Evolutionary conservation across 2,329 filamentous ascomycete genomes (phyloP).

Genomic region (Fusarium sp.): DNA sequence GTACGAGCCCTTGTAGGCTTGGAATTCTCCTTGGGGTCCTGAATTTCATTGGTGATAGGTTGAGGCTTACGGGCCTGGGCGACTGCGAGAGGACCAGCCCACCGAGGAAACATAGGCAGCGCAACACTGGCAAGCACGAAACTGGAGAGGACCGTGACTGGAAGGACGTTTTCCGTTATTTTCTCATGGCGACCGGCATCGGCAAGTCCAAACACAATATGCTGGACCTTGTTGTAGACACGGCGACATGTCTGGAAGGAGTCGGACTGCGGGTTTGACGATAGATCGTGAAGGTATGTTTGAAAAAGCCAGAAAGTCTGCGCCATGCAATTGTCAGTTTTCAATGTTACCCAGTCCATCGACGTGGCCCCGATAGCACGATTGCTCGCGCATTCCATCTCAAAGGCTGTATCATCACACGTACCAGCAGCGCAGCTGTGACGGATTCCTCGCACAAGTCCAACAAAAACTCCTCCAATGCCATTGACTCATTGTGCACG

Average conservation of each 20-base stretch:
- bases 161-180: conserved; percentile 85
- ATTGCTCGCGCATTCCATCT: conserved; percentile 27
- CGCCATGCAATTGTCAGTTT: conserved; percentile 37
- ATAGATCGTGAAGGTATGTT: conserved; percentile 86
- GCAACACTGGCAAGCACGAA: conserved; percentile 83
- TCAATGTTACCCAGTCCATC: conserved; percentile 2
- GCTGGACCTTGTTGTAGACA: conserved; percentile 89
- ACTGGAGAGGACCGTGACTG: conserved; percentile 84
- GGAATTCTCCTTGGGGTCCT: conserved; percentile 58
- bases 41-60: conserved; percentile 49
- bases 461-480: conserved; percentile 86
- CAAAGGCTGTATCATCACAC: conserved; percentile 50
- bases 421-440: conserved; percentile 83
- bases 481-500: conserved; percentile 92
- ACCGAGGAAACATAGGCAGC: conserved; percentile 79
- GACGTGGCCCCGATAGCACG: conserved; percentile 13
- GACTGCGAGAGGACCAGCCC: conserved; percentile 84
- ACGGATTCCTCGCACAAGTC: conserved; percentile 90
- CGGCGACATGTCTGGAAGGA: conserved; percentile 85
- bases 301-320: conserved; percentile 94
- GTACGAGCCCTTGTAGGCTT: conserved; percentile 76
- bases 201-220: conserved; percentile 84
- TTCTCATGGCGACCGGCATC: conserved; percentile 78
- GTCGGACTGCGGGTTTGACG: conserved; percentile 79
- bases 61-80: conserved; percentile 84